phyloP scores from a whole-genome alignment of 805 yeast genomes.

The Brettanomyces custersianus region DNA sequence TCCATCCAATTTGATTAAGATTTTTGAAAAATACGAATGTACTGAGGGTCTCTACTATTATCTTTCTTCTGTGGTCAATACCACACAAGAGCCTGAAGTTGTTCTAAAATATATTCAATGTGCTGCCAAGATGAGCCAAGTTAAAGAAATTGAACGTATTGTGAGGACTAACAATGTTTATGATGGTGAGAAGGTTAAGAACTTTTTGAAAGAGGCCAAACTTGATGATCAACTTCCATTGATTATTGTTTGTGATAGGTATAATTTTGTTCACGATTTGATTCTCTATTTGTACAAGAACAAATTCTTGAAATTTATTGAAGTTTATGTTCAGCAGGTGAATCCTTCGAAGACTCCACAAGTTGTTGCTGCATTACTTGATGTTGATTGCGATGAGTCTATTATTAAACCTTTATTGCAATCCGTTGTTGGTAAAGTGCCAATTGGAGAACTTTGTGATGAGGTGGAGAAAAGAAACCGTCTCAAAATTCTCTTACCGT shows the following conservation, averaged over 20 bases:
- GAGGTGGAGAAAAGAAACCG: conserved; percentile 97
- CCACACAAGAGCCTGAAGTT: conserved; percentile 89
- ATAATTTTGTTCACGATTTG: conserved; percentile 84
- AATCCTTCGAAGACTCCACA: conserved; percentile 94
- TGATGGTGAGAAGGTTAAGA: conserved; percentile 95
- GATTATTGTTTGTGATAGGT: conserved; percentile 93
- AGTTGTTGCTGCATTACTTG: conserved; percentile 91
- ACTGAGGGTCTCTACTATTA: conserved; percentile 92
- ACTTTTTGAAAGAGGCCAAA: conserved; percentile 89
- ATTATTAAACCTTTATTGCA: conserved; percentile 72
- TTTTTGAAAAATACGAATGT: conserved; percentile 90
- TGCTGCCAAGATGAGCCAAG: conserved; percentile 84
- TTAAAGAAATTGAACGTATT: conserved; percentile 89
- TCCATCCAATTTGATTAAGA: conserved; percentile 69
- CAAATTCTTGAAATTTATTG: conserved; percentile 92
- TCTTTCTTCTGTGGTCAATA: conserved; percentile 84
- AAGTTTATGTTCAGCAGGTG: conserved; percentile 95
- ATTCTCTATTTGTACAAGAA: conserved; percentile 89
- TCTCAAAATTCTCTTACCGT: conserved; percentile 83
- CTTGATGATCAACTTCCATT: conserved; percentile 93
- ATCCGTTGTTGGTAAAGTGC: conserved; percentile 91
- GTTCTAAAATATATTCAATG: conserved; percentile 94
- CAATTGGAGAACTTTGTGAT: conserved; percentile 76
- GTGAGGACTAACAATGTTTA: conserved; percentile 91
- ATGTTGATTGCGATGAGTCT: conserved; percentile 93